Conservation (phyloP, 2,329 filamentous ascomycete species). For the Xylaria sp. region DNA sequence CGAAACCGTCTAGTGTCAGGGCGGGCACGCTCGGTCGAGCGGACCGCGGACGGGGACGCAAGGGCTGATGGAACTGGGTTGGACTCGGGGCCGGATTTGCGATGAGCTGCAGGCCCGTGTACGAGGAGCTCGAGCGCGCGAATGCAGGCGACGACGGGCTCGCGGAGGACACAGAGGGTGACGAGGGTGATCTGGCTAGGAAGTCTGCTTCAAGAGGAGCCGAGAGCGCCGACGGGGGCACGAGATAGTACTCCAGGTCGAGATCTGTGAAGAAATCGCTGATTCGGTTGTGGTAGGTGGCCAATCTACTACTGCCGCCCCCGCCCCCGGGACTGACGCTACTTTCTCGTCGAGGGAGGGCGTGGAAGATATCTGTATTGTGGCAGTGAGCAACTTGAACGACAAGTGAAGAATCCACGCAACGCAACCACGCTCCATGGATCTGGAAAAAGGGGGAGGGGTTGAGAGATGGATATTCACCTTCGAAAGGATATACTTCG, state of each 20-base stretch:
- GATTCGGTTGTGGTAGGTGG: constrained; percentile 59
- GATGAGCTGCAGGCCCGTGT: constrained; percentile 16
- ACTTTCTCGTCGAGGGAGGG: constrained; percentile 27
- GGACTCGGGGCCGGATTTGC: not conserved
- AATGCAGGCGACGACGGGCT: constrained; percentile 28
- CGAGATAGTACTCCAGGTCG: constrained; percentile 71
- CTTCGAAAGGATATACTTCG: constrained; percentile 76
- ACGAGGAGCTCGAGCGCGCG: constrained; percentile 33
- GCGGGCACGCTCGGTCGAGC: constrained; percentile 68
- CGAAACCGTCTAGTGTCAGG: constrained; percentile 75
- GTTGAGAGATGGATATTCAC: constrained; percentile 55
- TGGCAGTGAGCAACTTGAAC: constrained; percentile 17
- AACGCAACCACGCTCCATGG: not conserved
- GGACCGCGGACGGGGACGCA: constrained; percentile 25
- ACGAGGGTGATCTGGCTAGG: constrained; percentile 50
- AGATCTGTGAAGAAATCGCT: constrained; percentile 68
- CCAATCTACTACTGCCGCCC: not conserved
- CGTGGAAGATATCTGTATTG: constrained; percentile 59
- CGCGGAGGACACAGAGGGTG: constrained; percentile 11
- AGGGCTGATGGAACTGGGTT: not conserved
- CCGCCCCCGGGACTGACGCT: constrained; percentile 27
- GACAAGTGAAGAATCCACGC: not conserved
- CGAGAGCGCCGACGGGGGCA: constrained; percentile 55
- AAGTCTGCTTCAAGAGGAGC: constrained; percentile 18
- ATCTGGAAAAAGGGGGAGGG: not conserved